Evolutionary conservation across 2,329 filamentous ascomycete species (phyloP), one percentile per base, ranked within the genome.

Genomic region (Aspergillus fumigatiaffinis): DNA sequence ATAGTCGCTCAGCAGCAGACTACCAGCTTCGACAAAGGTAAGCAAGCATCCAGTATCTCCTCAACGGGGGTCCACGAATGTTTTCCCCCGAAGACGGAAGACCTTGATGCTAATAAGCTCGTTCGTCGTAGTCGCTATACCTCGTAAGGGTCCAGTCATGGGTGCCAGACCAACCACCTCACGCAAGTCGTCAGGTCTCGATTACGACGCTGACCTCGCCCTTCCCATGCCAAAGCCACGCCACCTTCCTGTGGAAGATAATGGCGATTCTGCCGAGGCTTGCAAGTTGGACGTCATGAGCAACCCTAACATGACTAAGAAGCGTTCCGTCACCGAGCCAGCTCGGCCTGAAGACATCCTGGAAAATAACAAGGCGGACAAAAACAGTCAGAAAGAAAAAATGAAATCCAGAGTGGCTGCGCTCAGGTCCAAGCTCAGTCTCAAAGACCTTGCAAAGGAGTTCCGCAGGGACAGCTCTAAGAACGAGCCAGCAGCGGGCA

Each of bases 361-460:
- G 3, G 28, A 46, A 7, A 49, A 51, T 35, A 51, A 56, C 10
- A 23, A 55, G 25, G 49, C 35, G 6, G 49, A 23, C 6, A 26
- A 62, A 28, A 42, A 38, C 32, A 38, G 14, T 38, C 32, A 17
- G 32, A 38, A 44, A 20, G 63, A 61, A 50, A 69, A 68, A 32
- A 66, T 58, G 50, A 66, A 51, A 48, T 71, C 67, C 2, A 64
- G 58, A 8, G 54, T 72, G 29, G 64, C 66, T 1, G 51, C 63
- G 3, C 58, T 72, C 41, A 62, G 62, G 41, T 67, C 66, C 3
- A 72, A 72, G 54, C 61, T 71, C 29, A 71, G 68, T 42, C 59
- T 71, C 49, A 71, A 68, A 20, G 69, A 71, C 32, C 46, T 72
- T 7, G 63, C 56, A 1, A 70, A 68, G 41, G 68, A 71, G 26